Evolutionary conservation across 2,329 filamentous ascomycete species (phyloP).

Genomic region (Aspergillus tanneri): DNA sequence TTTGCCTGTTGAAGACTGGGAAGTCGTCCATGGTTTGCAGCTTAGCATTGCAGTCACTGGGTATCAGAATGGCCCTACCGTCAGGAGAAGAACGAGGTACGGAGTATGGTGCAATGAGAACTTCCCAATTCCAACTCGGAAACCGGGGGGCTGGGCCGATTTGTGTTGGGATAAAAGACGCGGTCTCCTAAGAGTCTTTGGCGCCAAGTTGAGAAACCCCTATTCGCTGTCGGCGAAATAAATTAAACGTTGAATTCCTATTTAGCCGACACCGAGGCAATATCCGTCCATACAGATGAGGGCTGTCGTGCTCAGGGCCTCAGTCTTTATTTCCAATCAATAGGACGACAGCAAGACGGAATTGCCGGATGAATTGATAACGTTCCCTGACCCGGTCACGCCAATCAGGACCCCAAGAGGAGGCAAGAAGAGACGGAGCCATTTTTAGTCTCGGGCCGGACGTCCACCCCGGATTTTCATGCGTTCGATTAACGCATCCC

Average conservation of each 20-base stretch:
- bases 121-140: conserved; percentile 3
- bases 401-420: conserved; percentile 4
- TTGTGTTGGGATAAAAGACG: background rate
- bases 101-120: no score
- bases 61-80: no score
- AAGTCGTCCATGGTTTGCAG: background rate
- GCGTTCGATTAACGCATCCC: background rate
- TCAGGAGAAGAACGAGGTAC: no score
- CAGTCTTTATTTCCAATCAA: background rate
- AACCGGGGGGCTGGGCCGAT: conserved; percentile 10
- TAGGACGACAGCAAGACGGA: background rate
- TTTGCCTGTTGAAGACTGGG: background rate
- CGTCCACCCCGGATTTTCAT: conserved; percentile 16
- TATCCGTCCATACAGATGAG: conserved; percentile 7
- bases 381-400: background rate
- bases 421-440: background rate
- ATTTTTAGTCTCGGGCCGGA: conserved; percentile 8
- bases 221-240: background rate
- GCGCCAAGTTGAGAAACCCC: background rate
- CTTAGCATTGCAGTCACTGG: no score
- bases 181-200: conserved; percentile 2
- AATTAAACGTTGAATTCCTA: conserved; percentile 5
- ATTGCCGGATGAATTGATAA: background rate
- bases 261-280: conserved; percentile 10
- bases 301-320: background rate